Conservation (phyloP, 139 green algal species). For the Gonium pectorale region DNA sequence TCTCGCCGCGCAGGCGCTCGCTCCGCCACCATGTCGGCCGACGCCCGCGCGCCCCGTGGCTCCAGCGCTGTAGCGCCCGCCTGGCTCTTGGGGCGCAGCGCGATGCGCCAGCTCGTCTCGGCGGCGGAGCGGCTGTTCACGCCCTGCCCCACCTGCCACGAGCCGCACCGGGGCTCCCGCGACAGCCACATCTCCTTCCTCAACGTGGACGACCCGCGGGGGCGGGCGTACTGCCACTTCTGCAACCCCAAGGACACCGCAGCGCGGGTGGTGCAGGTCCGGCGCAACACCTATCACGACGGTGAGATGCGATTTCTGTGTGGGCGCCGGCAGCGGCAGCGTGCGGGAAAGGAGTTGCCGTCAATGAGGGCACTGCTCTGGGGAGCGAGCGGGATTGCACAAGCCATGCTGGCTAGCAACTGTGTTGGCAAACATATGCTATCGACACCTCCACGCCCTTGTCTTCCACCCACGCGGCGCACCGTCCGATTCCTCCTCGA, state of each 20-base stretch:
- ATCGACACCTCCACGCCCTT: too few species aligned
- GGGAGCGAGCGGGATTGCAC: too few species aligned
- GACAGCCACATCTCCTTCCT: constrained; percentile 40
- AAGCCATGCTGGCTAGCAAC: too few species aligned
- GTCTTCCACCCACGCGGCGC: too few species aligned
- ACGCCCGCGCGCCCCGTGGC: too few species aligned
- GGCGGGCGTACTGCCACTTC: constrained; percentile 23
- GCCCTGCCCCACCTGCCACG: constrained; percentile 30
- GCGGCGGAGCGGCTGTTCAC: constrained; percentile 31
- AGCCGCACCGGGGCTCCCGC: not conserved
- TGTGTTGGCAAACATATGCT: too few species aligned
- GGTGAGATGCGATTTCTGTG: constrained; percentile 16
- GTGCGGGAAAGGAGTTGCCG: too few species aligned
- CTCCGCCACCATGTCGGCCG: too few species aligned
- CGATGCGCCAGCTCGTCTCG: not conserved
- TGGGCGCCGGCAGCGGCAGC: too few species aligned
- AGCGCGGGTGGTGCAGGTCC: constrained; percentile 60
- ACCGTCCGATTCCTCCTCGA: too few species aligned
- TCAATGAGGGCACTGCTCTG: too few species aligned
- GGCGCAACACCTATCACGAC: constrained; percentile 84
- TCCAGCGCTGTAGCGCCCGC: not conserved
- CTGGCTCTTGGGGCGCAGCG: not conserved
- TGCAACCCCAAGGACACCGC: constrained; percentile 13
- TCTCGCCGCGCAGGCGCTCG: too few species aligned
- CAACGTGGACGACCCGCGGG: constrained; percentile 20